phyloP scores from a whole-genome alignment of 805 yeast species.

The Zygosaccharomyces bisporus region DNA sequence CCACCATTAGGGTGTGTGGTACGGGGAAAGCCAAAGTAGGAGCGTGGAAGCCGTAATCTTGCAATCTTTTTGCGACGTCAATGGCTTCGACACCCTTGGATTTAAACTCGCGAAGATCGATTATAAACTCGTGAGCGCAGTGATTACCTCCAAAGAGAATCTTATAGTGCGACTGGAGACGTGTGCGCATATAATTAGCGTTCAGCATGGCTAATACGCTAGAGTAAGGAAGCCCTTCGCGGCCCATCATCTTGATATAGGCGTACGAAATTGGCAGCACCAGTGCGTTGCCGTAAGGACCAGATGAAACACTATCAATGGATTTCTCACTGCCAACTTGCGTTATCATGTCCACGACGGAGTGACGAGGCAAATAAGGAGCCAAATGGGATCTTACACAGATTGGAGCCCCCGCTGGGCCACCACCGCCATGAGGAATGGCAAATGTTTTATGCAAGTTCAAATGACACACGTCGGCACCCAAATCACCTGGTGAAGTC shows the following conservation, averaged over 20 bases:
- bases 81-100: constrained; percentile 82
- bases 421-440: constrained; percentile 99
- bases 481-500: constrained; percentile 95
- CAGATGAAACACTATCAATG: constrained; percentile 81
- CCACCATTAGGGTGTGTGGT: constrained; percentile 95
- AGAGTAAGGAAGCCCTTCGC: constrained; percentile 75
- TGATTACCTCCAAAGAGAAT: constrained; percentile 67
- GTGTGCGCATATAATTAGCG: constrained; percentile 91
- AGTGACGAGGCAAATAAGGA: constrained; percentile 80
- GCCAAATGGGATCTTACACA: constrained; percentile 81
- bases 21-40: constrained; percentile 99
- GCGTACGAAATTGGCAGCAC: constrained; percentile 92
- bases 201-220: constrained; percentile 88
- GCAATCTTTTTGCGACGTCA: constrained; percentile 93
- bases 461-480: constrained; percentile 97
- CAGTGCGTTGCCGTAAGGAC: constrained; percentile 94
- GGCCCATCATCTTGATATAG: constrained; percentile 92
- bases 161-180: constrained; percentile 64
- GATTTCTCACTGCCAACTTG: constrained; percentile 41
- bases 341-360: constrained; percentile 49
- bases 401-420: constrained; percentile 98
- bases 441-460: constrained; percentile 97
- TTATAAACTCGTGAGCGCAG: constrained; percentile 95
- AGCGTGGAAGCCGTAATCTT: constrained; percentile 98
- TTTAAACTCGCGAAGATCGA: constrained; percentile 85